phyloP scores from a whole-genome alignment of 2,329 filamentous ascomycete genomes.

The Botrytis tulipae region DNA sequence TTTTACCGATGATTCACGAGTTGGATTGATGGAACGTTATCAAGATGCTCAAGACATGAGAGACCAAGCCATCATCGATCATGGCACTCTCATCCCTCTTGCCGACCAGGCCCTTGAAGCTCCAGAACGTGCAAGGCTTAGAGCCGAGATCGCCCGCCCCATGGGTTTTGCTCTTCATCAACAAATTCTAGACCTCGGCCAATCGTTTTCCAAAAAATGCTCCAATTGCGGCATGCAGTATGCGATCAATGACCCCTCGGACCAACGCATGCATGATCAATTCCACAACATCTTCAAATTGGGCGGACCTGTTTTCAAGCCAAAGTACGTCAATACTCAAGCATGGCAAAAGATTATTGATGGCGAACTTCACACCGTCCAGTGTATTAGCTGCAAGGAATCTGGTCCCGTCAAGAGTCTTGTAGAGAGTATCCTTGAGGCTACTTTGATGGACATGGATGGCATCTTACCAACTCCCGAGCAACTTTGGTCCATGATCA shows the following conservation, averaged over 20 bases:
- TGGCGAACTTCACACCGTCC: not conserved
- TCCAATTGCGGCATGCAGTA: slow-evolving; percentile 27
- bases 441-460: slow-evolving; percentile 15
- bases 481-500: slow-evolving; percentile 21
- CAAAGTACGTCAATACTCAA: slow-evolving; percentile 1
- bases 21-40: not conserved
- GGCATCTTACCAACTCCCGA: not conserved
- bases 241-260: slow-evolving; percentile 20
- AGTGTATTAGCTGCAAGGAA: slow-evolving; percentile 6
- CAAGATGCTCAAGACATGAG: slow-evolving; percentile 17
- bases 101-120: not conserved
- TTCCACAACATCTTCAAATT: slow-evolving; percentile 19
- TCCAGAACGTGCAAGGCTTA: slow-evolving; percentile 9
- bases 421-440: slow-evolving; percentile 10
- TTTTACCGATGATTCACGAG: slow-evolving; percentile 1
- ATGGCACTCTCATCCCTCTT: not conserved
- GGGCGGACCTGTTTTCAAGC: not conserved
- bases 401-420: slow-evolving; percentile 1
- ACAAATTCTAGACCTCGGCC: slow-evolving; percentile 27
- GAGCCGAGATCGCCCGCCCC: not conserved
- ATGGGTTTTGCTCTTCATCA: slow-evolving; percentile 7
- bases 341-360: slow-evolving; percentile 13
- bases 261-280: slow-evolving; percentile 22
- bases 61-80: slow-evolving; percentile 4
- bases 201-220: slow-evolving; percentile 21